These are phyloP conservation scores for Cyberlindnera galapagoensis DNA, from an alignment of 805 yeast genomes.

Conservation along the genomic window DNA sequence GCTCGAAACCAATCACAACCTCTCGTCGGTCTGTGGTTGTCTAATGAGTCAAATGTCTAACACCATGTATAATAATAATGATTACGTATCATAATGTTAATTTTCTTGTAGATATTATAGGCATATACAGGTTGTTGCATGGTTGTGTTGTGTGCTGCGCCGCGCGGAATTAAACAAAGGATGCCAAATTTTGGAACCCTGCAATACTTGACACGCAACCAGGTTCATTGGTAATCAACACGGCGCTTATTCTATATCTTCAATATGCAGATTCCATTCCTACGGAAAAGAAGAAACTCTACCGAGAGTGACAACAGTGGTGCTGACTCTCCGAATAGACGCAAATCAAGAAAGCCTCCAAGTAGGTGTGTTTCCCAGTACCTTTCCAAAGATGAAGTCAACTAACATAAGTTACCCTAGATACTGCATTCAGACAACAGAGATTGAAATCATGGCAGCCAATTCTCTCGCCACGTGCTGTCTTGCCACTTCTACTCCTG, in stretches of 20 bases:
- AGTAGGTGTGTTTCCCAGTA: conserved; percentile 21
- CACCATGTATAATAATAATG: conserved; percentile 1
- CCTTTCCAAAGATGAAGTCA: no score
- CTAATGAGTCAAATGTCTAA: conserved; percentile 3
- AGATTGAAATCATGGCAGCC: conserved; percentile 69
- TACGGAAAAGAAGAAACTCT: conserved; percentile 22
- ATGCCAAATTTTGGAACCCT: no score
- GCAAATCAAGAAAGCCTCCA: conserved; percentile 48
- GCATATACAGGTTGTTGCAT: no score
- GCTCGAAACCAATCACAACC: neutral
- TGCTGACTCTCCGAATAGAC: conserved; percentile 23
- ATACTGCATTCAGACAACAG: conserved; percentile 77
- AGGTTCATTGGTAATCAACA: no score
- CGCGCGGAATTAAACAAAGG: no score
- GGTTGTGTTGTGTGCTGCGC: no score
- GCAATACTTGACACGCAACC: no score
- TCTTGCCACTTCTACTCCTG: conserved; percentile 72
- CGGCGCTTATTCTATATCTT: neutral
- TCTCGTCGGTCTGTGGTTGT: conserved; percentile 1
- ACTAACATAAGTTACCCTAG: conserved; percentile 31
- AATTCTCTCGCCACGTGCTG: conserved; percentile 85
- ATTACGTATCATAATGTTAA: no score
- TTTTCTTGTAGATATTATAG: no score
- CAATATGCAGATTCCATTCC: conserved; percentile 11
- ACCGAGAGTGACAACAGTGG: conserved; percentile 25